A percentile compares a stretch with the other conserved stretches of the same genome.
phyloP scores from a whole-genome alignment of 225 moss, liverwort and hornwort genomes.

The Marchantia polymorpha region DNA sequence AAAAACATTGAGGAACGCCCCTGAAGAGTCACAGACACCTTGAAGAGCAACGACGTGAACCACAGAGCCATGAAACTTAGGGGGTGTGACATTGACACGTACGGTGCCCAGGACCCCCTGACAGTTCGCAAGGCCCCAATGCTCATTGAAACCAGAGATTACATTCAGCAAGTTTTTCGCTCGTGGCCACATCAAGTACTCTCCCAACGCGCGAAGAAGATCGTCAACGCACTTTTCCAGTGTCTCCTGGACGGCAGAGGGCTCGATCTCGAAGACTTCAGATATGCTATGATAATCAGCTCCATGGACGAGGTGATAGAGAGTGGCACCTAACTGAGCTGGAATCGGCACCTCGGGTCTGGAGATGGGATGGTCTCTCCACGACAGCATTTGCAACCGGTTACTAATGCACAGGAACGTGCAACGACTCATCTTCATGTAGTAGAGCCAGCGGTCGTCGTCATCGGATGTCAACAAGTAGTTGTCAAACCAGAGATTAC shows the following conservation, averaged over 20 bases:
- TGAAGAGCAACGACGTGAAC: not conserved
- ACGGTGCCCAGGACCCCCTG: not conserved
- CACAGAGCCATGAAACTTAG: not conserved
- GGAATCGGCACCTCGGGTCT: not conserved
- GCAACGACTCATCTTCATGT: not conserved
- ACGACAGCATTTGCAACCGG: slow-evolving; percentile 1
- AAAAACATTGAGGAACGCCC: not conserved
- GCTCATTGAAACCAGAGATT: not conserved
- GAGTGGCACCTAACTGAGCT: slow-evolving; percentile 12
- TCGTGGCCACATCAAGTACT: not conserved
- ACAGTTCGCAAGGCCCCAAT: slow-evolving; percentile 11
- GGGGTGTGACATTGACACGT: not conserved
- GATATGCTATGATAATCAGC: not conserved
- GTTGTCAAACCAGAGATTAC: not conserved
- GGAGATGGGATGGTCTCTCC: not conserved
- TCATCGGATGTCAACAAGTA: slow-evolving; percentile 5
- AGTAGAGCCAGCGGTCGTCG: slow-evolving; percentile 3
- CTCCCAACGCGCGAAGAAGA: not conserved
- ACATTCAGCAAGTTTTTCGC: not conserved
- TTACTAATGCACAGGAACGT: slow-evolving; percentile 13
- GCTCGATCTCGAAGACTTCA: not conserved
- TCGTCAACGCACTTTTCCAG: not conserved
- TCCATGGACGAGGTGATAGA: slow-evolving; percentile 5
- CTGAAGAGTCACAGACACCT: slow-evolving; percentile 5
- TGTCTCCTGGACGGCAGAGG: not conserved